Percentiles rank a stretch among this genome's conserved stretches.
phyloP scores from a whole-genome alignment of 2,329 filamentous ascomycete genomes.

The Aureobasidium sp. region DNA sequence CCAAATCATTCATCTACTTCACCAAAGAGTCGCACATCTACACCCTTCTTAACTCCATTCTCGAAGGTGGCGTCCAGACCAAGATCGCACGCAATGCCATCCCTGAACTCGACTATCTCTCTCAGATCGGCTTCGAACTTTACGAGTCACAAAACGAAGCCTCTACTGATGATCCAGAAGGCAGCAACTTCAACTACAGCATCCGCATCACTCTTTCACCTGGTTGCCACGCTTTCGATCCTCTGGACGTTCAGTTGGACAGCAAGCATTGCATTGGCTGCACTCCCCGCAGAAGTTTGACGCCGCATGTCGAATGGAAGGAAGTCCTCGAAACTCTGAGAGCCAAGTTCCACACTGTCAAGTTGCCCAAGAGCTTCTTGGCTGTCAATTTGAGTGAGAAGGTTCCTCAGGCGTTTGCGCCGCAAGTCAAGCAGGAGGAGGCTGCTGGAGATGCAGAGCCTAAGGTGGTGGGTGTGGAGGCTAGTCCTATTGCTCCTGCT shows the following conservation, averaged over 20 bases:
- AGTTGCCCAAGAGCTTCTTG: constrained; percentile 43
- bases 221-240: constrained; percentile 93
- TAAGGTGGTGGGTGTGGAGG: constrained; percentile 11
- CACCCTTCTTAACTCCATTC: constrained; percentile 92
- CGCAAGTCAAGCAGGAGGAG: not conserved
- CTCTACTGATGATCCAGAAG: constrained; percentile 18
- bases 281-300: constrained; percentile 81
- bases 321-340: constrained; percentile 91
- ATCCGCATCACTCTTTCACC: constrained; percentile 95
- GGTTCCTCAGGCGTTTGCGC: constrained; percentile 28
- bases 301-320: constrained; percentile 90
- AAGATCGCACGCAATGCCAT: constrained; percentile 95
- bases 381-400: constrained; percentile 43
- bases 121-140: constrained; percentile 94
- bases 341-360: constrained; percentile 80
- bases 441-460: not conserved
- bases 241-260: constrained; percentile 91
- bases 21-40: constrained; percentile 99
- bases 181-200: constrained; percentile 76
- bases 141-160: constrained; percentile 79
- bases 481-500: constrained; percentile 20
- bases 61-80: constrained; percentile 92
- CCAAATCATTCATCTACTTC: constrained; percentile 97
- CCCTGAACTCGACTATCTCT: constrained; percentile 93
- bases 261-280: constrained; percentile 94